phyloP scores from a whole-genome alignment of 1,284 basidiomycete genomes.

The Agaricales sp. region DNA sequence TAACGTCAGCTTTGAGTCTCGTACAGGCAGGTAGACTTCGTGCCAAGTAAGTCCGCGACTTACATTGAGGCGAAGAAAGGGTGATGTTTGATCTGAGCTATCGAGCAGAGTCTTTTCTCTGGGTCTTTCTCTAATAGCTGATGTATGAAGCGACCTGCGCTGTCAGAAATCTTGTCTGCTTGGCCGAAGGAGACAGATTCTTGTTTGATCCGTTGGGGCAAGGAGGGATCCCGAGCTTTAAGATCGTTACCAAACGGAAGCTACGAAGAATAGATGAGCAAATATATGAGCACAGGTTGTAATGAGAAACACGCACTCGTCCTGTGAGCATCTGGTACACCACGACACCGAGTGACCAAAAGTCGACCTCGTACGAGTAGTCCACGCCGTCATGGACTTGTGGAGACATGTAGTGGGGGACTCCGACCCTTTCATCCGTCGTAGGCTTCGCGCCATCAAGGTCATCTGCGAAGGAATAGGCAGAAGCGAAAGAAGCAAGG shows the following conservation, averaged over 20 bases:
- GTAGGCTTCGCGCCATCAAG: neutral
- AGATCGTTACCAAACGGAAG: neutral
- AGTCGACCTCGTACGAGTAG: neutral
- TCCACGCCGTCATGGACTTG: neutral
- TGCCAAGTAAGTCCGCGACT: too few species aligned
- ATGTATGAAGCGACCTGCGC: neutral
- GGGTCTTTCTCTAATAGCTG: neutral
- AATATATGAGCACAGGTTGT: neutral
- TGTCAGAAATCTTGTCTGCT: neutral
- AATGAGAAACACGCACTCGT: neutral
- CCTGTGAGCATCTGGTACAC: neutral
- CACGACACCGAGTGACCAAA: neutral
- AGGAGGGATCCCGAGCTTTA: neutral
- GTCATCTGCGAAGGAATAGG: neutral
- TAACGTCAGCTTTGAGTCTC: neutral
- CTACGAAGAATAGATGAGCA: neutral
- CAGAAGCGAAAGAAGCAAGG: neutral
- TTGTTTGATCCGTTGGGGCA: neutral
- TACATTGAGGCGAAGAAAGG: slow-evolving; percentile 1
- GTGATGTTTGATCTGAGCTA: neutral
- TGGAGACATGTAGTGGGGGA: neutral
- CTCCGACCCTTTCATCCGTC: neutral
- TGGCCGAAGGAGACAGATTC: too few species aligned
- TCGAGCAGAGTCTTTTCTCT: neutral
- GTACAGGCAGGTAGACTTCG: neutral